Evolutionary conservation across 2,329 filamentous ascomycete species (phyloP).

Genomic region (Amylocarpus encephaloides): DNA sequence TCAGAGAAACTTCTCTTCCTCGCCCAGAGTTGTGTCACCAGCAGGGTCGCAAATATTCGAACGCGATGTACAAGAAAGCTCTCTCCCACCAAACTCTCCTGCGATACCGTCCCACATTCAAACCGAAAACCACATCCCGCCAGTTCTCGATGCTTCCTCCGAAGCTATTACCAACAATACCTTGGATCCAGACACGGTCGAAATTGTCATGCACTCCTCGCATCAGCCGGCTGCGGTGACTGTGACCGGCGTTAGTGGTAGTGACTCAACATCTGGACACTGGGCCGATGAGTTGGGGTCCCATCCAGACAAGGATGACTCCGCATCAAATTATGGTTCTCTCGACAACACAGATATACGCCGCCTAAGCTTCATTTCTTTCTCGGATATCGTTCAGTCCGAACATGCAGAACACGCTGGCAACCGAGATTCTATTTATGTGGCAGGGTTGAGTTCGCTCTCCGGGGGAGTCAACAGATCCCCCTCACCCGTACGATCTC

Average conservation of each 20-base stretch:
- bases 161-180: constrained; percentile 83
- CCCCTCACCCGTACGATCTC: constrained; percentile 73
- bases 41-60: constrained; percentile 83
- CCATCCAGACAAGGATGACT: constrained; percentile 50
- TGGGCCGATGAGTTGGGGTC: constrained; percentile 42
- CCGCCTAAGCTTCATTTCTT: constrained; percentile 89
- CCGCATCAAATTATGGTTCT: constrained; percentile 68
- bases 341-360: constrained; percentile 73
- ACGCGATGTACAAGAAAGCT: constrained; percentile 82
- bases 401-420: constrained; percentile 62
- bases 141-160: constrained; percentile 85
- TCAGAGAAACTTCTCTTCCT: constrained; percentile 56
- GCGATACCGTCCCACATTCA: constrained; percentile 92
- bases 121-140: constrained; percentile 88
- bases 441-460: constrained; percentile 60
- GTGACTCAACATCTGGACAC: constrained; percentile 31
- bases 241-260: constrained; percentile 47
- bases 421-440: constrained; percentile 63
- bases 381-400: constrained; percentile 87
- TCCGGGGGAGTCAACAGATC: constrained; percentile 54
- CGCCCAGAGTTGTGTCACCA: constrained; percentile 71
- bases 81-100: constrained; percentile 62
- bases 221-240: constrained; percentile 73
- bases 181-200: constrained; percentile 80
- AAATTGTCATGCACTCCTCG: constrained; percentile 81